These are phyloP conservation scores for Geotrichum carabidarum DNA, from an alignment of 1,139 yeast species.

Conservation along the genomic window DNA sequence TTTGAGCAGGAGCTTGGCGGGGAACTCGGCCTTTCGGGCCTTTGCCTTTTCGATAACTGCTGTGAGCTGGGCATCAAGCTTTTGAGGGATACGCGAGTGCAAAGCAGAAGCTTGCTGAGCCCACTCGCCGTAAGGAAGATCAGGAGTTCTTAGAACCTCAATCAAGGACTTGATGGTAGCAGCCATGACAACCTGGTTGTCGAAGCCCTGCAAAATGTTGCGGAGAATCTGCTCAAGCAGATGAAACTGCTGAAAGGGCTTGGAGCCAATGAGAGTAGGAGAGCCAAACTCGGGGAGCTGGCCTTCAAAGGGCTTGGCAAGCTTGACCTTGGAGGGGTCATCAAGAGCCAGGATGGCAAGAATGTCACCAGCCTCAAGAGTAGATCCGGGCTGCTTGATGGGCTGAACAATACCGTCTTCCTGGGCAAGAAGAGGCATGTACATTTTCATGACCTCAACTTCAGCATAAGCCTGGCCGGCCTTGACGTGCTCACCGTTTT, in stretches of 20 bases:
- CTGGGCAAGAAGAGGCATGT: constrained; percentile 54
- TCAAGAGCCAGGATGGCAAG: constrained; percentile 90
- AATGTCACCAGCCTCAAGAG: constrained; percentile 93
- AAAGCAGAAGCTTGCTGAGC: constrained; percentile 75
- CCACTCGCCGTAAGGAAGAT: constrained; percentile 94
- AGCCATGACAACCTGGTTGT: constrained; percentile 90
- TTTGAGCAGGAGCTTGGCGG: constrained; percentile 75
- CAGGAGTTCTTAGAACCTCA: constrained; percentile 67
- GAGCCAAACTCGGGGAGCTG: constrained; percentile 85
- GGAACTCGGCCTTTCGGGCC: constrained; percentile 77
- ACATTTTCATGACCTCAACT: constrained; percentile 98
- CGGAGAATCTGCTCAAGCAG: constrained; percentile 55
- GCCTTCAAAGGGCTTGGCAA: constrained; percentile 92
- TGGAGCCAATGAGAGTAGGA: constrained; percentile 76
- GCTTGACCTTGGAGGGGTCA: constrained; percentile 95
- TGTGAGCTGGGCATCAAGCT: constrained; percentile 63
- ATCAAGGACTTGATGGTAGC: constrained; percentile 68
- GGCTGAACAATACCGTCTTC: constrained; percentile 91
- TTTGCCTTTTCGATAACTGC: constrained; percentile 54
- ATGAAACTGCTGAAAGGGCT: constrained; percentile 71
- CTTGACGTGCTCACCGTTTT: constrained; percentile 86
- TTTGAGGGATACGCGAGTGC: constrained; percentile 80
- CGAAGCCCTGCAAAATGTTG: constrained; percentile 84
- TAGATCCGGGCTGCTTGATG: constrained; percentile 97
- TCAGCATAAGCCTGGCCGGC: constrained; percentile 97